Evolutionary conservation across 257 asterid genomes (phyloP), one percentile per base, ranked within the genome.

Genomic region (Nemophila menziesii): DNA sequence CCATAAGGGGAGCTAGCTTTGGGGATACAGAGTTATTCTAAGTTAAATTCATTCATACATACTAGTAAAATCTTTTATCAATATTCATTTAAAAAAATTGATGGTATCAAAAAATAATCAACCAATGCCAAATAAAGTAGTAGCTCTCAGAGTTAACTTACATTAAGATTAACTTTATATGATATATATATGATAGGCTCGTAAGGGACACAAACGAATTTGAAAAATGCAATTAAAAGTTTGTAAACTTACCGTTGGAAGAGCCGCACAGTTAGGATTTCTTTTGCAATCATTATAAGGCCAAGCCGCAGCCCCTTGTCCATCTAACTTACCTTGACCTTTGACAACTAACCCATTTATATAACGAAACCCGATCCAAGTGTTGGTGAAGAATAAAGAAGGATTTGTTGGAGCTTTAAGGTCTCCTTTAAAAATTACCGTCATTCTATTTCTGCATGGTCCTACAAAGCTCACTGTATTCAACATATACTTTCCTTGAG

Each of bases 171-270:
- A n/a, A n/a, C n/a, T n/a, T n/a, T n/a, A n/a, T 40, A 8, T 40
- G 8, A 40, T 22, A 40, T 16, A 50, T 17, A 50, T 37, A 38
- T 50, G 40, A 16, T 16, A 36, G 22, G 36, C 20, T n/a, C 16
- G 16, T 22, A 44, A 21, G 49, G 49, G 9, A 44, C 34, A 44
- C 21, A 44, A 44, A 13, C 49, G 21, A 1, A n/a, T 20, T n/a
- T n/a, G n/a, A 39, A 13, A 24, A 26, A 39, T n/a, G 8, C 16
- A 4, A 10, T 39, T 9, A 5, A 11, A 22, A n/a, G n/a, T n/a
- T n/a, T n/a, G n/a, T n/a, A n/a, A n/a, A 72, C 72, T 64, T 56
- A 78, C 96, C 19, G 63, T 71, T 0, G 92, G 96, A 58, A 86
- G 86, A 46, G 65, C 48, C 22, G 4, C 39, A 73, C 96, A 86